Conservation (phyloP, 1,284 basidiomycete genomes). For the Heliocybe sulcata region DNA sequence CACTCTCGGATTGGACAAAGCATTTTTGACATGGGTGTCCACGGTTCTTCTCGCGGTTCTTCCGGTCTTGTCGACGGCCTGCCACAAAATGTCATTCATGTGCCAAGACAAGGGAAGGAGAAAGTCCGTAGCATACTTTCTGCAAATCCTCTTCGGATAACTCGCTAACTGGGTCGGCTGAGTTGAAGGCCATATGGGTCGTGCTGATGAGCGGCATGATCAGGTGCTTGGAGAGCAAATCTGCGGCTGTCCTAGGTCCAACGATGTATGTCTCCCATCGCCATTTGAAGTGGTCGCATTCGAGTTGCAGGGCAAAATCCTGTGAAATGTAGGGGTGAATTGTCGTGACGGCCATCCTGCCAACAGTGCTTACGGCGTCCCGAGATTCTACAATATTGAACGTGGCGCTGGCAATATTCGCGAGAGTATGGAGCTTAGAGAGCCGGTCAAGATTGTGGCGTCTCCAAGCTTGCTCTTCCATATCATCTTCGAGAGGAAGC, state of each 20-base stretch:
- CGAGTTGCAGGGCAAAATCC: slow-evolving; percentile 61
- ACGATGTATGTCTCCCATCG: slow-evolving; percentile 66
- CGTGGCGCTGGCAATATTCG: slow-evolving; percentile 5
- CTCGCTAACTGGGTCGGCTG: slow-evolving; percentile 45
- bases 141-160: slow-evolving; percentile 52
- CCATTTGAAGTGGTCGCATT: slow-evolving; percentile 60
- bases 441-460: slow-evolving; percentile 37
- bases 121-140: slow-evolving; percentile 38
- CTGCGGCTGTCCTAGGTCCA: slow-evolving; percentile 56
- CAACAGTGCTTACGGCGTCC: neutral
- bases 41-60: slow-evolving; percentile 56
- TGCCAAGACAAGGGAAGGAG: slow-evolving; percentile 3
- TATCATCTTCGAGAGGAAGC: slow-evolving; percentile 4
- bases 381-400: slow-evolving; percentile 5
- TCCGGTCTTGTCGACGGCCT: slow-evolving; percentile 65
- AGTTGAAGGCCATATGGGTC: slow-evolving; percentile 58
- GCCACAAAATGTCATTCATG: slow-evolving; percentile 5
- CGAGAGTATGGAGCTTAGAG: slow-evolving; percentile 7
- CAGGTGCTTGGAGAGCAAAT: slow-evolving; percentile 67
- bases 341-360: too few species aligned
- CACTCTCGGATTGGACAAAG: slow-evolving; percentile 55
- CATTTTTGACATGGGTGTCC: slow-evolving; percentile 67
- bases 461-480: slow-evolving; percentile 50
- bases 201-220: slow-evolving; percentile 67
- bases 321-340: slow-evolving; percentile 18